phyloP scores from a whole-genome alignment of 768 basidiomycete genomes.

The Pisolithus microcarpus region DNA sequence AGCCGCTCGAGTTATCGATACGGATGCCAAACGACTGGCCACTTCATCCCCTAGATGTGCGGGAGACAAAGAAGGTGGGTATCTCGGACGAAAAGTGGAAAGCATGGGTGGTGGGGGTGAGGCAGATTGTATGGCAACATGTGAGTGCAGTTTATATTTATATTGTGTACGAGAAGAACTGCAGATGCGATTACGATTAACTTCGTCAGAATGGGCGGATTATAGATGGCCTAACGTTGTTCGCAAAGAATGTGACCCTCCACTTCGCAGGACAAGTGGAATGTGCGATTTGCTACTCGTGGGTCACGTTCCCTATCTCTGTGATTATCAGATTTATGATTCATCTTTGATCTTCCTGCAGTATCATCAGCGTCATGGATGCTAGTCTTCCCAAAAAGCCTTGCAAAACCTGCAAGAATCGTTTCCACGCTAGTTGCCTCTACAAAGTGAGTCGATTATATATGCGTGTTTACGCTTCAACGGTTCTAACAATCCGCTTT shows the following conservation, averaged over 20 bases:
- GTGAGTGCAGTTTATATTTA: conserved; percentile 35
- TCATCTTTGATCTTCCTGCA: conserved; percentile 24
- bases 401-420: conserved; percentile 91
- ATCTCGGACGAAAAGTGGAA: conserved; percentile 89
- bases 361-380: conserved; percentile 88
- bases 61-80: conserved; percentile 75
- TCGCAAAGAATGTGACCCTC: conserved; percentile 88
- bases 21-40: conserved; percentile 90
- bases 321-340: not conserved
- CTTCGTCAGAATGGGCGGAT: conserved; percentile 74
- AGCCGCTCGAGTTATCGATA: conserved; percentile 82
- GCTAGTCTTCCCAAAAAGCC: conserved; percentile 82
- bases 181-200: not conserved
- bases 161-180: not conserved
- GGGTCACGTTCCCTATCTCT: conserved; percentile 17
- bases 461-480: not conserved
- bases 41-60: conserved; percentile 79
- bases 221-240: conserved; percentile 78
- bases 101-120: conserved; percentile 87
- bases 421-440: conserved; percentile 87
- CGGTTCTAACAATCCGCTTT: conserved; percentile 1
- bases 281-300: conserved; percentile 97
- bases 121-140: conserved; percentile 84
- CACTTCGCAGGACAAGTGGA: conserved; percentile 96
- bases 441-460: conserved; percentile 56